A percentile compares a stretch with the other conserved stretches of the same genome.
phyloP scores from a whole-genome alignment of 495 filamentous ascomycete species.

The Penicillium subrubescens region DNA sequence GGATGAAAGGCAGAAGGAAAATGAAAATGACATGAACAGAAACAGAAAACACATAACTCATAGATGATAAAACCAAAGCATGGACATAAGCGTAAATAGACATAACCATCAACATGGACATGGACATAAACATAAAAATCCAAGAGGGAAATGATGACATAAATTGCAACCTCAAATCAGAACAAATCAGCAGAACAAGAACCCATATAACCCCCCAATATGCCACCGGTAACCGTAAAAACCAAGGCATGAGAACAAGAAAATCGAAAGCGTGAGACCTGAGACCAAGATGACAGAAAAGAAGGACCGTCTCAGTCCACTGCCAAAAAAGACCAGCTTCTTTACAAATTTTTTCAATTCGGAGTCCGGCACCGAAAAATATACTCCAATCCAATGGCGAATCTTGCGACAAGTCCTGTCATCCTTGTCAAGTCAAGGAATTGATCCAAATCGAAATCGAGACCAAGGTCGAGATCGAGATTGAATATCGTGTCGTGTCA shows the following conservation, averaged over 20 bases:
- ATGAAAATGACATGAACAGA: constrained; percentile 1
- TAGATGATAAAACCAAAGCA: neutral
- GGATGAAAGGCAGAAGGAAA: neutral
- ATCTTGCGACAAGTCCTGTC: constrained; percentile 13
- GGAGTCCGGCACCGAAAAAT: constrained; percentile 25
- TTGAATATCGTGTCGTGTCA: neutral
- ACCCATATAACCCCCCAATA: constrained; percentile 14
- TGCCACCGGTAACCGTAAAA: constrained; percentile 16
- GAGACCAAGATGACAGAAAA: constrained; percentile 10
- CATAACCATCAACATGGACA: neutral
- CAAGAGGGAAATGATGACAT: neutral
- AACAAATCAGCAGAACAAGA: constrained; percentile 8
- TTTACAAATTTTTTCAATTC: constrained; percentile 21
- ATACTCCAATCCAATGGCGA: constrained; percentile 8
- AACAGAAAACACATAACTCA: constrained; percentile 15
- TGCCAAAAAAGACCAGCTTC: constrained; percentile 33
- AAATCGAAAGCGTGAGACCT: constrained; percentile 5
- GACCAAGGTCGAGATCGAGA: neutral
- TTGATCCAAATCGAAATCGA: neutral
- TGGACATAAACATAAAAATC: neutral
- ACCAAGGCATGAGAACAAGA: neutral
- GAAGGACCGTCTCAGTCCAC: constrained; percentile 11
- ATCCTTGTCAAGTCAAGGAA: neutral
- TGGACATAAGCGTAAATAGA: neutral
- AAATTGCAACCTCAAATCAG: constrained; percentile 4